These are phyloP conservation scores for Pilasporangium apinafurcum DNA, from an alignment of 352 stramenopile species.

Conservation along the genomic window DNA sequence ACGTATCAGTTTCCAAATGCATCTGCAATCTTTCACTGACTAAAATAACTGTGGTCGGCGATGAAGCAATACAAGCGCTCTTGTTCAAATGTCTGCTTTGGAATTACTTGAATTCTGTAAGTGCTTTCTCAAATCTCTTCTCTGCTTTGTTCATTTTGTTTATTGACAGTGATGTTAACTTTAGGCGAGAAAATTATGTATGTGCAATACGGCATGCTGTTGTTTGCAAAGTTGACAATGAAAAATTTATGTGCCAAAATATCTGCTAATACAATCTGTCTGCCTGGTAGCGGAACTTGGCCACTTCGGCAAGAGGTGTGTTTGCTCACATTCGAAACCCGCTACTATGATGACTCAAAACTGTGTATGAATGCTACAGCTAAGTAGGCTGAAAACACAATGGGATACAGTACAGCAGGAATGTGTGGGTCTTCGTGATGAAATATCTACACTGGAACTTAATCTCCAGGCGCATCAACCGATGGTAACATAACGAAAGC, in stretches of 20 bases:
- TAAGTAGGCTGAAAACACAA: background rate
- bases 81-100: background rate
- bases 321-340: too few relatives aligned
- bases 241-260: too few relatives aligned
- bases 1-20: background rate
- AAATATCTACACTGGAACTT: background rate
- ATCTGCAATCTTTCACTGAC: background rate
- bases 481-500: too few relatives aligned
- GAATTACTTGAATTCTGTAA: slow-evolving; percentile 2
- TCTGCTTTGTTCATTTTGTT: background rate
- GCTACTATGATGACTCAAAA: too few relatives aligned
- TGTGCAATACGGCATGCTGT: too few relatives aligned
- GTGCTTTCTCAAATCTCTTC: too few relatives aligned
- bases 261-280: too few relatives aligned
- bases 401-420: background rate
- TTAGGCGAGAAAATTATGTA: too few relatives aligned
- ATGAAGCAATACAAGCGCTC: background rate
- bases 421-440: background rate
- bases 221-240: too few relatives aligned
- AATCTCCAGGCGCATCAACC: background rate
- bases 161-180: background rate
- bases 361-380: background rate
- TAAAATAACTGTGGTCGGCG: background rate
- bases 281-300: too few relatives aligned
- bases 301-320: too few relatives aligned